These are phyloP conservation scores for Henckelia pumila DNA, from an alignment of 257 asterid species.

Conservation along the genomic window DNA sequence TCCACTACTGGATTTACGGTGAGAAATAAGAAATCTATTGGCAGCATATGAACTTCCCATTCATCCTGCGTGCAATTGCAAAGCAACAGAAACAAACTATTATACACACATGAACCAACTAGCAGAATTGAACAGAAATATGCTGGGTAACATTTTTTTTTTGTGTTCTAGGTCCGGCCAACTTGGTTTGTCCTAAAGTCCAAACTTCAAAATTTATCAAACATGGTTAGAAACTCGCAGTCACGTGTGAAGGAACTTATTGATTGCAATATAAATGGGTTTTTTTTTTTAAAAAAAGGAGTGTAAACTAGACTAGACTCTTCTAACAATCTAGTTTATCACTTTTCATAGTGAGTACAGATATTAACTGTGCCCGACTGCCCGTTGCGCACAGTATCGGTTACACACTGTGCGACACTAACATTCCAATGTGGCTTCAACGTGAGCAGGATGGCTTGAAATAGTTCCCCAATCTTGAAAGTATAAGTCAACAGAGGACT, in stretches of 20 bases:
- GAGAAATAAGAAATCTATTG: constrained; percentile 76
- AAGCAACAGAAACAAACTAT: neutral
- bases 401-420: neutral
- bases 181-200: neutral
- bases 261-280: neutral
- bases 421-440: neutral
- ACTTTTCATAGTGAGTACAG: neutral
- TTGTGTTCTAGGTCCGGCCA: neutral
- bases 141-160: neutral
- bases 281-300: too few relatives aligned
- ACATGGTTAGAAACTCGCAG: neutral
- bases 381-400: neutral
- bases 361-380: too few relatives aligned
- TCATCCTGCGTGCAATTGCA: constrained; percentile 57
- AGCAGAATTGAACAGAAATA: neutral
- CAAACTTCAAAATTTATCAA: neutral
- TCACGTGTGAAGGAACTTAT: neutral
- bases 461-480: neutral
- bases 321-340: neutral
- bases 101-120: neutral
- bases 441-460: neutral
- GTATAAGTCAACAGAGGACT: neutral
- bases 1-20: constrained; percentile 70
- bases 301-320: neutral
- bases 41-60: constrained; percentile 96